phyloP scores from a whole-genome alignment of 169 alveolate species.

The Amoebophrya sp. region DNA sequence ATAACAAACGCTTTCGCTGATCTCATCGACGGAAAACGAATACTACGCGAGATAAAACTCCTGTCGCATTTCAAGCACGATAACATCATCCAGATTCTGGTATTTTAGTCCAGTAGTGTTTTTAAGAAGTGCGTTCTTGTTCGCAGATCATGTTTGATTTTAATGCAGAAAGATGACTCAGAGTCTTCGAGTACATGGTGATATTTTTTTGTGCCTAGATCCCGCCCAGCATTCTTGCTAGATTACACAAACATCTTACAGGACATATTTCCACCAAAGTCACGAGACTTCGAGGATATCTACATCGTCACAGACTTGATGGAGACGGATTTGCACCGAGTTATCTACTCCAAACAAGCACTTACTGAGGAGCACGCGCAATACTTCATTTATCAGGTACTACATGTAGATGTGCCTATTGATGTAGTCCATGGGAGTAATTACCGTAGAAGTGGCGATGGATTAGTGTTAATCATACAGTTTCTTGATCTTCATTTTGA shows the following conservation, averaged over 20 bases:
- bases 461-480: too few species aligned
- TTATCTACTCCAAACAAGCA: constrained; percentile 72
- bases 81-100: constrained; percentile 58
- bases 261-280: constrained; percentile 67
- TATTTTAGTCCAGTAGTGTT: background rate
- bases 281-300: constrained; percentile 71
- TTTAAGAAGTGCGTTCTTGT: background rate
- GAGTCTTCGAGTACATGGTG: background rate
- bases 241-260: background rate
- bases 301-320: constrained; percentile 68
- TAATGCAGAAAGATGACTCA: background rate
- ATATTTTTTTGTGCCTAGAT: too few species aligned
- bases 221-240: background rate
- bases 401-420: background rate
- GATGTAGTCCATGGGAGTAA: too few species aligned
- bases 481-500: too few species aligned
- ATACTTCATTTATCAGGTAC: constrained; percentile 65
- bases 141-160: background rate
- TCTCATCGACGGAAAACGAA: constrained; percentile 71
- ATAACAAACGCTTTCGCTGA: constrained; percentile 74
- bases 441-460: too few species aligned
- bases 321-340: constrained; percentile 84
- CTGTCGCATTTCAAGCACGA: constrained; percentile 70
- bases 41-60: constrained; percentile 75
- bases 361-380: constrained; percentile 78